These are phyloP conservation scores for Ustilaginoidea virens DNA, from an alignment of 2,329 filamentous ascomycete species.

Conservation along the genomic window DNA sequence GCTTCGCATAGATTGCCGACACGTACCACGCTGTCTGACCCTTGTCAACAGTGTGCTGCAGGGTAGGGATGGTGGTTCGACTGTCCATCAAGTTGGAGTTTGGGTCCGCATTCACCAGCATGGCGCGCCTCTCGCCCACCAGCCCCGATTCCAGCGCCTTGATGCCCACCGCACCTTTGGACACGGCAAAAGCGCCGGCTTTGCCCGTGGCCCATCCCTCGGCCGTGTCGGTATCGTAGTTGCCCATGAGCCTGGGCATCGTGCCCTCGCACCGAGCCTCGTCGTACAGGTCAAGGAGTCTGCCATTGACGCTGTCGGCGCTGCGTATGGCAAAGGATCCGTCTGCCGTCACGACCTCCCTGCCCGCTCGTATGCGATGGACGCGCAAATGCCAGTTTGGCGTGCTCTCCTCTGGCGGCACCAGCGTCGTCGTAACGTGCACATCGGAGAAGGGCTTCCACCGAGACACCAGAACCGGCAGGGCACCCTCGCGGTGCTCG, in stretches of 20 bases:
- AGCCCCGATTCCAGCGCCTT: conserved; percentile 37
- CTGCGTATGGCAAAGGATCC: conserved; percentile 58
- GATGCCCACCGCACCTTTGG: conserved; percentile 40
- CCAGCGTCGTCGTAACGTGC: conserved; percentile 36
- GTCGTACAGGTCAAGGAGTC: conserved; percentile 36
- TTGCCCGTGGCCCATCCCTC: conserved; percentile 35
- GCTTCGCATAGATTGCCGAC: conserved; percentile 46
- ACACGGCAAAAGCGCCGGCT: conserved; percentile 40
- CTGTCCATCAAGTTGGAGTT: conserved; percentile 63
- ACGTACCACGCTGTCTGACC: conserved; percentile 51
- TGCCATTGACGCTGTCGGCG: conserved; percentile 28
- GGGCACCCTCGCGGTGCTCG: conserved; percentile 34
- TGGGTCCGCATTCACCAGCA: conserved; percentile 63
- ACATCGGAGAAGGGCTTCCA: conserved; percentile 1
- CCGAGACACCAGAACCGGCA: background rate
- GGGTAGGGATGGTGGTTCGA: conserved; percentile 54
- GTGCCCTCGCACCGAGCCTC: conserved; percentile 31
- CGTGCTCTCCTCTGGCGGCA: conserved; percentile 41
- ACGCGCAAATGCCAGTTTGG: conserved; percentile 57
- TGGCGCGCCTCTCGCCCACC: conserved; percentile 34
- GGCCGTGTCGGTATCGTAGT: conserved; percentile 41
- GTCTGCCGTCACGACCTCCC: conserved; percentile 55
- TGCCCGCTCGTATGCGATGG: conserved; percentile 43
- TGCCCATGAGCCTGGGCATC: conserved; percentile 39
- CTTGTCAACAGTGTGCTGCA: no score